Conservation (phyloP, 345 rosid species). For the Citrus inodora region DNA sequence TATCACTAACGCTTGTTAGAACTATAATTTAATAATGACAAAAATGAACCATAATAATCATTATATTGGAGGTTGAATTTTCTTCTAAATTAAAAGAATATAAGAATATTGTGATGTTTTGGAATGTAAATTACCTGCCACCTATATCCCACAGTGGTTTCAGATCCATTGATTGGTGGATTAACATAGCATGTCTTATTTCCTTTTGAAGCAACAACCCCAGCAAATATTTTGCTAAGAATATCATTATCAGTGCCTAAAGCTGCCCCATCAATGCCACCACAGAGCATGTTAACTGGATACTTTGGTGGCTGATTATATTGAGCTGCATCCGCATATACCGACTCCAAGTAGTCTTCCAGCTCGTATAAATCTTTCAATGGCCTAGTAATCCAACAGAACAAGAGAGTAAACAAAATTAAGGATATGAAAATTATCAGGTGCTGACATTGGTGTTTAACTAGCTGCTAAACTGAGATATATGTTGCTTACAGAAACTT, state of each 20-base stretch:
- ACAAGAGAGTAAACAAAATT: not conserved
- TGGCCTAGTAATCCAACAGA: conserved; percentile 20
- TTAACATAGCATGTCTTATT: conserved; percentile 1
- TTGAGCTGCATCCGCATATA: conserved; percentile 17
- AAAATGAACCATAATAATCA: too few relatives aligned
- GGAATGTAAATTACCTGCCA: conserved; percentile 40
- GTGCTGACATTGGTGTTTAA: too few relatives aligned
- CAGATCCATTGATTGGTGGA: not conserved
- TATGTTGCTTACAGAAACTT: too few relatives aligned
- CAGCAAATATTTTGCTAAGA: too few relatives aligned
- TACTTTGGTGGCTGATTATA: conserved; percentile 21
- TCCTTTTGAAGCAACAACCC: not conserved
- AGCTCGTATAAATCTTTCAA: conserved; percentile 22
- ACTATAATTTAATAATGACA: not conserved
- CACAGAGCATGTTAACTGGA: not conserved
- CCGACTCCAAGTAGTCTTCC: not conserved
- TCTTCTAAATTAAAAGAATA: too few relatives aligned
- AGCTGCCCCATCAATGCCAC: too few relatives aligned
- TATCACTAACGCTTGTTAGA: not conserved
- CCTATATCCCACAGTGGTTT: conserved; percentile 16
- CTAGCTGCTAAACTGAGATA: too few relatives aligned
- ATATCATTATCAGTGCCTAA: too few relatives aligned
- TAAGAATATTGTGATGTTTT: too few relatives aligned
- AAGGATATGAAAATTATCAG: not conserved
- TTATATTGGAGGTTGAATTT: not conserved